Percentiles rank a stretch among this genome's conserved stretches.
These are phyloP conservation scores for Saturnispora serradocipensis DNA, from an alignment of 805 yeast species.

Conservation along the genomic window DNA sequence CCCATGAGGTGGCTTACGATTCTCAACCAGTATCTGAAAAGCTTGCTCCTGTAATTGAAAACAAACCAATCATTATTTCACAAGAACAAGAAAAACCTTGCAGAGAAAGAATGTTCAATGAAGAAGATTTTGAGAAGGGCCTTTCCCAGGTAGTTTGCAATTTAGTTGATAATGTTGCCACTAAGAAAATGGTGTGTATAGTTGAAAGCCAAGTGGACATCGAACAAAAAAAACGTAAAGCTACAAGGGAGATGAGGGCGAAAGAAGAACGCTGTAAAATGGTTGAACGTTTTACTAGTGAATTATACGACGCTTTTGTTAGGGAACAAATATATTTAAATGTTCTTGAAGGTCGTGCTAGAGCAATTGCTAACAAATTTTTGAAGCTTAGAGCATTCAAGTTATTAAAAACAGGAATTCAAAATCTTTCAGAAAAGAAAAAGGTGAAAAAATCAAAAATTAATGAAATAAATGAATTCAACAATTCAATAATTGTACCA, in stretches of 20 bases:
- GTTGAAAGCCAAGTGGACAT: background rate
- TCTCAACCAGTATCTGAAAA: background rate
- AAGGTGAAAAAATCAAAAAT: conserved; percentile 30
- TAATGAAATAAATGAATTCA: conserved; percentile 29
- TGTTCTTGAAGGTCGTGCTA: conserved; percentile 38
- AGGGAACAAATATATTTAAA: conserved; percentile 43
- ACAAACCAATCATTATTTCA: background rate
- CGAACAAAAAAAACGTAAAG: background rate
- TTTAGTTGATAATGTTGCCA: conserved; percentile 20
- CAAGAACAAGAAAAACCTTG: background rate
- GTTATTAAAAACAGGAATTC: conserved; percentile 26
- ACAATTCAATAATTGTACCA: conserved; percentile 12
- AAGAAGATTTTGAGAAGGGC: conserved; percentile 26
- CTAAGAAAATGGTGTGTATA: conserved; percentile 19
- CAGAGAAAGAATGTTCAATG: conserved; percentile 21
- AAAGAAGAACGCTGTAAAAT: conserved; percentile 24
- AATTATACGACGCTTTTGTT: conserved; percentile 51
- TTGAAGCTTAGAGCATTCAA: conserved; percentile 27
- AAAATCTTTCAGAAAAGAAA: conserved; percentile 15
- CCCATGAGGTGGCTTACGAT: background rate
- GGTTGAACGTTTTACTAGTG: conserved; percentile 31
- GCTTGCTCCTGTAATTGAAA: background rate
- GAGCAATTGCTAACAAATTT: conserved; percentile 24
- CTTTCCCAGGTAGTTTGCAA: conserved; percentile 17
- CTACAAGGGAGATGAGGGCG: conserved; percentile 14